Evolutionary conservation across 208 protist genomes (phyloP), one percentile per base, ranked within the genome.

Genomic region (Naegleria fowleri): DNA sequence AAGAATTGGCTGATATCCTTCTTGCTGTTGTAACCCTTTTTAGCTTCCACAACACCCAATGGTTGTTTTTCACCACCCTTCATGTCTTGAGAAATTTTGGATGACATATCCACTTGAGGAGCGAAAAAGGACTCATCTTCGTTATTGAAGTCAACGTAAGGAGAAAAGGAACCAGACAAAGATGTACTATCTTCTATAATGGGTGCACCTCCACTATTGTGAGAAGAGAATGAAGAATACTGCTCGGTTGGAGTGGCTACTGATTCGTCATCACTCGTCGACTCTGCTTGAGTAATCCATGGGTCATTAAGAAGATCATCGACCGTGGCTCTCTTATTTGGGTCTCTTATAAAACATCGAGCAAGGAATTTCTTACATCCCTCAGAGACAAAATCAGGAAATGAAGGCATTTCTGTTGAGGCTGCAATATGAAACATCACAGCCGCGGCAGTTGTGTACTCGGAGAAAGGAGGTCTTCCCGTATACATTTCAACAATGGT

Each of bases 401-500:
- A 51, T 4, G 25, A 7, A n/a, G 90, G 90, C 5, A 38, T 7
- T 22, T 52, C 58, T 25, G 33, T 84, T 38, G 33, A 40, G 29
- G 33, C 13, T 13, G 91, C 91, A 76, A 92, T 67, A 36, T 92
- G 48, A 51, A 92, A 92, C 86, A 92, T 86, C 0, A 87, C 48
- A 0, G 91, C 79, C 33, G 86, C 59, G 5, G 59, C 58, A n/a
- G 48, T 83, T 48, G 29, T 90, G 29, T 16, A 90, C 33, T 92
- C 91, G 3, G 83, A 25, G 29, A 67, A 93, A 41, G 93, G 93
- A 13, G 92, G 40, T 58, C 79, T 86, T 5, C 93, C 94, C 2
- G 90, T 90, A 36, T 95, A 75, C 85, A 95, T 92, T 90, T 95
- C 92, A 15, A 95, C 55, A 22, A 94, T 33, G 11, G 93, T 95